A percentile compares a stretch with the other conserved stretches of the same genome.
phyloP scores from a whole-genome alignment of 2,329 filamentous ascomycete species.

The Penicillium sp. region DNA sequence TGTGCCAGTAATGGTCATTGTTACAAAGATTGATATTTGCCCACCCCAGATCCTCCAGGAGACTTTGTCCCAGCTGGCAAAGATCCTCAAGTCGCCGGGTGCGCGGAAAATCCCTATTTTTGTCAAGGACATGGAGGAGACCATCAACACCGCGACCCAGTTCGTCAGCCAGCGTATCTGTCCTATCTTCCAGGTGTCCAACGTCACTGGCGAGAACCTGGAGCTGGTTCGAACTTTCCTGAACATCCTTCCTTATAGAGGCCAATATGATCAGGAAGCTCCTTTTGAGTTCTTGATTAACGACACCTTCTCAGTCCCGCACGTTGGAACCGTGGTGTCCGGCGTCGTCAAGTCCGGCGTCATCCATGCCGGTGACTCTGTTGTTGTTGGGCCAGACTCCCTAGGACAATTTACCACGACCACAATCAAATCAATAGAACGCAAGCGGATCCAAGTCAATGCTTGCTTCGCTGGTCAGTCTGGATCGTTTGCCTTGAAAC shows the following conservation, averaged over 20 bases:
- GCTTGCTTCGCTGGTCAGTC: constrained; percentile 87
- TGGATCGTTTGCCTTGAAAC: constrained; percentile 83
- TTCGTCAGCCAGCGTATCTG: constrained; percentile 94
- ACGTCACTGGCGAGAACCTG: constrained; percentile 87
- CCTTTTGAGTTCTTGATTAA: constrained; percentile 95
- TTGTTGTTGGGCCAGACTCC: constrained; percentile 84
- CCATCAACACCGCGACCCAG: constrained; percentile 89
- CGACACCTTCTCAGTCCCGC: constrained; percentile 95
- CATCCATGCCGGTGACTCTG: constrained; percentile 80
- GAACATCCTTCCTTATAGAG: constrained; percentile 91
- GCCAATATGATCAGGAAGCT: constrained; percentile 79
- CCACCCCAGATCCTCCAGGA: constrained; percentile 91
- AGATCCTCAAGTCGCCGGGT: constrained; percentile 88
- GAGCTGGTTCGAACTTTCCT: constrained; percentile 88
- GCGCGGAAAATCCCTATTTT: constrained; percentile 94
- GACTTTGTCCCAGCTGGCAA: constrained; percentile 83
- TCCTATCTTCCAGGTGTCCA: constrained; percentile 95
- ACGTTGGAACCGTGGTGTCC: constrained; percentile 91
- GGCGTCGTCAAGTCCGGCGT: constrained; percentile 86
- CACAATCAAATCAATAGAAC: constrained; percentile 83
- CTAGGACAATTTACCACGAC: constrained; percentile 85
- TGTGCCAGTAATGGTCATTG: constrained; percentile 93
- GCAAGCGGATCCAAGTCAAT: constrained; percentile 84
- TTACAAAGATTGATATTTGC: constrained; percentile 98
- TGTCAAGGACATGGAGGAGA: constrained; percentile 84